Percentiles rank a stretch among this genome's conserved stretches.
phyloP scores from a whole-genome alignment of 176 grass and related monocot species.

The Phoenix roebelenii region DNA sequence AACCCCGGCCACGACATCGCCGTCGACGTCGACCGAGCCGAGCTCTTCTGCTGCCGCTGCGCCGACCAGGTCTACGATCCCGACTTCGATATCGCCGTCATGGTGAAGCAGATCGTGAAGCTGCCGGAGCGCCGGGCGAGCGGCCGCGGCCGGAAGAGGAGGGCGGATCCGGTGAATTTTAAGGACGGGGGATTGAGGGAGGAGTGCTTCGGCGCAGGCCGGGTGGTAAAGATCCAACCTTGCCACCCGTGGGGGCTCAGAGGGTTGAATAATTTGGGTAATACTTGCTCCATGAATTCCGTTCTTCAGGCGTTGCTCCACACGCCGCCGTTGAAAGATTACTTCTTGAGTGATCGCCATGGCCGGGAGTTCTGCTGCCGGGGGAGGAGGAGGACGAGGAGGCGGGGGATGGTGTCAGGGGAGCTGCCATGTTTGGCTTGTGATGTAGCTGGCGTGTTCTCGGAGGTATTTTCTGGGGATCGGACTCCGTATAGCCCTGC shows the following conservation, averaged over 20 bases:
- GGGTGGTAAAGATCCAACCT: not conserved
- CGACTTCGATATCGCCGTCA: constrained; percentile 19
- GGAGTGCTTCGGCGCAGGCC: not conserved
- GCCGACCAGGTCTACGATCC: constrained; percentile 26
- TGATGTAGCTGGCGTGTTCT: constrained; percentile 9
- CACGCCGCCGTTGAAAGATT: constrained; percentile 10
- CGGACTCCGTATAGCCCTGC: constrained; percentile 22
- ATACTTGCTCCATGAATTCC: constrained; percentile 25
- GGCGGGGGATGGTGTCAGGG: not conserved
- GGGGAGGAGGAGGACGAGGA: constrained; percentile 6
- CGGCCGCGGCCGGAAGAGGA: constrained; percentile 3
- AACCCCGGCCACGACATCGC: constrained; percentile 18
- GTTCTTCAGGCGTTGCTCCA: constrained; percentile 24
- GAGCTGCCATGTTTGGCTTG: constrained; percentile 13
- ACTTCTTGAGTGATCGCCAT: constrained; percentile 20
- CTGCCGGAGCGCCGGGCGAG: not conserved
- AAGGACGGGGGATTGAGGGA: not conserved
- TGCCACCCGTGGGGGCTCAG: constrained; percentile 7
- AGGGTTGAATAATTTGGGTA: constrained; percentile 22
- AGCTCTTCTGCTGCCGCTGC: constrained; percentile 21
- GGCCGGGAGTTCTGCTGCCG: constrained; percentile 1
- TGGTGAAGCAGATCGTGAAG: constrained; percentile 15
- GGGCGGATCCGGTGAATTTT: not conserved
- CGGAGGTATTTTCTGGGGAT: constrained; percentile 16
- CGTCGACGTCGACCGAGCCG: constrained; percentile 20